Percentiles rank a stretch among this genome's conserved stretches.
Evolutionary conservation across 257 asterid genomes (phyloP).

Genomic region (Solanum clarkiae): DNA sequence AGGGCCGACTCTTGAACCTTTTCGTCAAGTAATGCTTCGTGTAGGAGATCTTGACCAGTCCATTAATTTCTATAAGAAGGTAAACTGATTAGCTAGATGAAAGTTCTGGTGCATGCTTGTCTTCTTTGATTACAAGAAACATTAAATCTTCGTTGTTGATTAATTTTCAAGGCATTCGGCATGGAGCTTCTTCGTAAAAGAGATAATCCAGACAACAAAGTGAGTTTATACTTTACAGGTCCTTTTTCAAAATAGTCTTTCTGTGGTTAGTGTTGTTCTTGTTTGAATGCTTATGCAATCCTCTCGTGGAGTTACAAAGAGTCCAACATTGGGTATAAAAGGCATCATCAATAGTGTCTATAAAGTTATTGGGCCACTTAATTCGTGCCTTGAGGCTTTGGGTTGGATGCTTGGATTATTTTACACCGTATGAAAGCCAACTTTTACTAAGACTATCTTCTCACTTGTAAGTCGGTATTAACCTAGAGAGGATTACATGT

Average conservation of each 20-base stretch:
- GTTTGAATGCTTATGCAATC: not conserved
- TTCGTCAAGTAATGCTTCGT: conserved; percentile 40
- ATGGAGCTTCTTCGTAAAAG: conserved; percentile 34
- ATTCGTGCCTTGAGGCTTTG: not conserved
- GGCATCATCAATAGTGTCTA: not conserved
- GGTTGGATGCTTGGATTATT: not conserved
- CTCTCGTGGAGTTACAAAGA: not conserved
- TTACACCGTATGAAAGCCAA: not conserved
- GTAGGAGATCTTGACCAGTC: conserved; percentile 46
- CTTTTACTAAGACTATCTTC: not conserved
- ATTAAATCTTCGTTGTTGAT: not conserved
- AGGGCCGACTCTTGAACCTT: conserved; percentile 22
- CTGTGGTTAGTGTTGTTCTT: not conserved
- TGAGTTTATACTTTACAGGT: conserved; percentile 7
- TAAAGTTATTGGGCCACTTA: not conserved
- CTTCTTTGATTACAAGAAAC: not conserved
- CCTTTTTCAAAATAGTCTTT: not conserved
- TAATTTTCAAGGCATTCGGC: conserved; percentile 28
- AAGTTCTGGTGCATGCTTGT: not conserved
- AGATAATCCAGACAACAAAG: conserved; percentile 28
- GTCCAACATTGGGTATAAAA: not conserved
- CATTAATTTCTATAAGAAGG: conserved; percentile 34
- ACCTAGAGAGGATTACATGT: not conserved
- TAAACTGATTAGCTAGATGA: not conserved
- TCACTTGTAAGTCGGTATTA: not conserved